A percentile compares a stretch with the other conserved stretches of the same genome.
Evolutionary conservation across 1,139 yeast genomes (phyloP).

Genomic region (Blastobotrys capitulatus): DNA sequence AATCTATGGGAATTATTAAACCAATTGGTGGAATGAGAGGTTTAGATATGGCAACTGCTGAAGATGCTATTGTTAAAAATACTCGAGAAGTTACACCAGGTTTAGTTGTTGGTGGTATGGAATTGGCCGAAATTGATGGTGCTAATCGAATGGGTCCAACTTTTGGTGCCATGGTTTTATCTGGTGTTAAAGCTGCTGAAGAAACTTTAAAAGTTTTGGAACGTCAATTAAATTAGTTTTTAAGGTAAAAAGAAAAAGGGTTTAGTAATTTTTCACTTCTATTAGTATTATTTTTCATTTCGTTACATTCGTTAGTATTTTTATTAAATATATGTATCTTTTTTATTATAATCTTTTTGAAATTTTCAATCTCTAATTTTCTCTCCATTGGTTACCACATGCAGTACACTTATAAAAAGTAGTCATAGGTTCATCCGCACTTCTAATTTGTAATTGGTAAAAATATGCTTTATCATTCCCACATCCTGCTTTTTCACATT

Average conservation of each 20-base stretch:
- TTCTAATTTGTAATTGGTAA: conserved; percentile 92
- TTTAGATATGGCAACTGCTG: conserved; percentile 72
- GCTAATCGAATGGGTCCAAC: conserved; percentile 83
- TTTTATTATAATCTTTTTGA: background rate
- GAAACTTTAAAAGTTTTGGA: conserved; percentile 13
- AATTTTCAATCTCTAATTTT: conserved; percentile 47
- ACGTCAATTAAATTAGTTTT: background rate
- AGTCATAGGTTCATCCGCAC: conserved; percentile 92
- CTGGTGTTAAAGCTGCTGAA: conserved; percentile 75
- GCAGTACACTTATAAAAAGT: conserved; percentile 88
- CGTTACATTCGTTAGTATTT: conserved; percentile 1
- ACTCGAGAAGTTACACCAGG: conserved; percentile 68
- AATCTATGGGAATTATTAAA: conserved; percentile 35
- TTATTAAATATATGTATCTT: background rate
- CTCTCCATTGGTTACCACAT: conserved; percentile 96
- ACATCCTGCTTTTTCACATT: conserved; percentile 84
- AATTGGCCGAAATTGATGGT: conserved; percentile 71
- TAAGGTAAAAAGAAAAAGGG: background rate
- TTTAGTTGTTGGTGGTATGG: conserved; percentile 76
- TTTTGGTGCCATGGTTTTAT: conserved; percentile 74
- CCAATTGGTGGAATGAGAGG: conserved; percentile 72
- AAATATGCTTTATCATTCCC: conserved; percentile 91
- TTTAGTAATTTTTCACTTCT: background rate
- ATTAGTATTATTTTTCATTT: background rate
- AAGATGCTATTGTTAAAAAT: conserved; percentile 68